phyloP scores from a whole-genome alignment of 1,284 basidiomycete species.

The Trichosporon faecale region DNA sequence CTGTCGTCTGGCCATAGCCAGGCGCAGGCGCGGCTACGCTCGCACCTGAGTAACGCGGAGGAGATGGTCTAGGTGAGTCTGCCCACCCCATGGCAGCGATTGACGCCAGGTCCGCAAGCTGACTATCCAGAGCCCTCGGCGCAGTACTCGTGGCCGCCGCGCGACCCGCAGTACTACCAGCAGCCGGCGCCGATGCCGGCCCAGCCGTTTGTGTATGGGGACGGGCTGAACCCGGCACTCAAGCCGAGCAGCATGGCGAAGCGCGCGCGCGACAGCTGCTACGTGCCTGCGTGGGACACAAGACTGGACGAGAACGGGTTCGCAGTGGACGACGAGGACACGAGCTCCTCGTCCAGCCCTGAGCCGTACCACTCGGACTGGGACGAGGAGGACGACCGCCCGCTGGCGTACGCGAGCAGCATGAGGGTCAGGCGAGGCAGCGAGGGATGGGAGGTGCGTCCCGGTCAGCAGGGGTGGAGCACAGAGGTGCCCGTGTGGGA shows the following conservation, averaged over 20 bases:
- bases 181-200: constrained; percentile 45
- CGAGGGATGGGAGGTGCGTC: constrained; percentile 70
- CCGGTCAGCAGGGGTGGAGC: constrained; percentile 13
- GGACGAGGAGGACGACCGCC: constrained; percentile 47
- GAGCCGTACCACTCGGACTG: constrained; percentile 51
- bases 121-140: constrained; percentile 46
- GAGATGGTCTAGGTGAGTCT: constrained; percentile 21
- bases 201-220: constrained; percentile 80
- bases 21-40: constrained; percentile 24
- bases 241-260: constrained; percentile 57
- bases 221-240: constrained; percentile 67
- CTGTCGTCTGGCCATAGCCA: constrained; percentile 9
- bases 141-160: constrained; percentile 57
- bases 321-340: constrained; percentile 30
- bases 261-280: constrained; percentile 57
- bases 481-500: constrained; percentile 4
- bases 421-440: constrained; percentile 62
- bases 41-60: constrained; percentile 17
- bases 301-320: constrained; percentile 58
- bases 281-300: constrained; percentile 19
- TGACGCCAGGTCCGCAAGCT: constrained; percentile 14
- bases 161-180: constrained; percentile 51
- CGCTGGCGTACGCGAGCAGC: constrained; percentile 20
- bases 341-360: constrained; percentile 38
- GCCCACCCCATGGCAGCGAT: background rate